Percentiles rank a stretch among this genome's conserved stretches.
phyloP scores from a whole-genome alignment of 1,284 basidiomycete species.

The Megacollybia platyphylla region DNA sequence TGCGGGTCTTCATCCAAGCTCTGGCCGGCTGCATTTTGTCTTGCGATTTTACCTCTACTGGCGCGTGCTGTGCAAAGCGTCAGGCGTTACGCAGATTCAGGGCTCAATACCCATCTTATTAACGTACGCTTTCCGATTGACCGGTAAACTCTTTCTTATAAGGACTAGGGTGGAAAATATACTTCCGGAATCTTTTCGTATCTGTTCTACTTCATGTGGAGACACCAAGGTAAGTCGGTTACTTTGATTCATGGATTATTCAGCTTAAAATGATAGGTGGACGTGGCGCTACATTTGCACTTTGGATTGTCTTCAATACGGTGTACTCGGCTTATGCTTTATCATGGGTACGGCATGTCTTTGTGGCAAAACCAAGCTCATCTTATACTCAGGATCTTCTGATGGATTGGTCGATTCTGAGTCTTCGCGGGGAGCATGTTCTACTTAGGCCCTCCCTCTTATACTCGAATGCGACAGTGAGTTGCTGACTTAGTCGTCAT shows the following conservation, averaged over 20 bases:
- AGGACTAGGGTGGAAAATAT: slow-evolving; percentile 68
- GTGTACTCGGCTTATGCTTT: slow-evolving; percentile 62
- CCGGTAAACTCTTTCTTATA: neutral
- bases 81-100: slow-evolving; percentile 75
- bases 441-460: slow-evolving; percentile 68
- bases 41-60: slow-evolving; percentile 50
- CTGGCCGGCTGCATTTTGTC: slow-evolving; percentile 51
- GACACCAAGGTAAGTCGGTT: slow-evolving; percentile 38
- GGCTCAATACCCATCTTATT: slow-evolving; percentile 66
- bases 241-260: neutral
- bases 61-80: slow-evolving; percentile 79
- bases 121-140: slow-evolving; percentile 43
- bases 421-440: slow-evolving; percentile 41
- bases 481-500: slow-evolving; percentile 14
- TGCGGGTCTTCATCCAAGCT: slow-evolving; percentile 26
- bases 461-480: slow-evolving; percentile 49
- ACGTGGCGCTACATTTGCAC: slow-evolving; percentile 36
- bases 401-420: slow-evolving; percentile 79
- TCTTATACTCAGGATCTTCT: slow-evolving; percentile 41
- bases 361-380: slow-evolving; percentile 1
- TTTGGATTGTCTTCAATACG: slow-evolving; percentile 54
- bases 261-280: slow-evolving; percentile 11
- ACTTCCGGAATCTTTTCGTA: slow-evolving; percentile 49
- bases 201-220: slow-evolving; percentile 65
- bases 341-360: slow-evolving; percentile 53